A percentile compares a stretch with the other conserved stretches of the same genome.
Evolutionary conservation across 495 filamentous ascomycete genomes (phyloP).

Genomic region (Podospora pseudopauciseta): DNA sequence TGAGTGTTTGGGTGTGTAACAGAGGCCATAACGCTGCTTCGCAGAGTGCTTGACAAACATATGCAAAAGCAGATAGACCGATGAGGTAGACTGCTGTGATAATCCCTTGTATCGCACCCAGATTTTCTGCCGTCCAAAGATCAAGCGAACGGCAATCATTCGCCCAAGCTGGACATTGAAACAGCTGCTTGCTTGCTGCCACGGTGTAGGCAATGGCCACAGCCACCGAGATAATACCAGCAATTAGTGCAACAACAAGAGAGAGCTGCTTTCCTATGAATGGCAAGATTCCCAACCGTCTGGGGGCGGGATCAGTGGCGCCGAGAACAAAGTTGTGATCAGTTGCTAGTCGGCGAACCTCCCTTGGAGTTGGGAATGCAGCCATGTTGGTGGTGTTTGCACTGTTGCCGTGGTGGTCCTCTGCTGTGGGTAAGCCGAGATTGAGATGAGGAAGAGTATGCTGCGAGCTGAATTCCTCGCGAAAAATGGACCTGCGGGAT

Average conservation of each 20-base stretch:
- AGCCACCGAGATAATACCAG: slow-evolving; percentile 23
- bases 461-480: slow-evolving; percentile 27
- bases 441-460: slow-evolving; percentile 11
- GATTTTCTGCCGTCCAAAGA: slow-evolving; percentile 27
- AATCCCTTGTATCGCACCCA: slow-evolving; percentile 30
- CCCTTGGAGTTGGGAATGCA: slow-evolving; percentile 24
- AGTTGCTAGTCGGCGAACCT: slow-evolving; percentile 28
- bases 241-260: slow-evolving; percentile 21
- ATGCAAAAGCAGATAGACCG: slow-evolving; percentile 25
- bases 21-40: slow-evolving; percentile 31
- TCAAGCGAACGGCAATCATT: slow-evolving; percentile 19
- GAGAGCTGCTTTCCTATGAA: slow-evolving; percentile 29
- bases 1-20: slow-evolving; percentile 24
- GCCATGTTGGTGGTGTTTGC: slow-evolving; percentile 12
- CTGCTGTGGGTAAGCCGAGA: slow-evolving; percentile 1
- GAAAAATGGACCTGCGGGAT: slow-evolving; percentile 30
- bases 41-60: slow-evolving; percentile 21
- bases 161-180: slow-evolving; percentile 31
- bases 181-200: slow-evolving; percentile 21
- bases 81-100: slow-evolving; percentile 30
- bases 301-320: slow-evolving; percentile 15
- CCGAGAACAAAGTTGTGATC: slow-evolving; percentile 31
- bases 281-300: slow-evolving; percentile 26
- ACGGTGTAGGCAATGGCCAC: slow-evolving; percentile 29
- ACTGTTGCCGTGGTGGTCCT: not conserved